Conservation (phyloP, 2,329 filamentous ascomycete species). For the Lecanosticta acicola region DNA sequence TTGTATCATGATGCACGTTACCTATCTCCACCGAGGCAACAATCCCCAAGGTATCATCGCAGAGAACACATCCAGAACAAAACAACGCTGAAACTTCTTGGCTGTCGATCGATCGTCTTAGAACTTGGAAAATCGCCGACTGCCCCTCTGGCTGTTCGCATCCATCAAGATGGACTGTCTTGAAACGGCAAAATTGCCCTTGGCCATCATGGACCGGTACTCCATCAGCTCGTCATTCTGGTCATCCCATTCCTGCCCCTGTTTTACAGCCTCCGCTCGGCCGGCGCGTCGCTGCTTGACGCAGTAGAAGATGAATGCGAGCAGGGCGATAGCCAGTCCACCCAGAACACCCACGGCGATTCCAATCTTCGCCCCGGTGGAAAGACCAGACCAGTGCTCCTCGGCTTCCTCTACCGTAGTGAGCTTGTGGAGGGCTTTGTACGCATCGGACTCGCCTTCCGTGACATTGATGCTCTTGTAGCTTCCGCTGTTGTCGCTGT, state of each 20-base stretch:
- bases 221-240: slow-evolving; percentile 33
- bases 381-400: slow-evolving; percentile 40
- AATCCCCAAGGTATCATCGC: background rate
- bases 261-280: slow-evolving; percentile 43
- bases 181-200: slow-evolving; percentile 25
- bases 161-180: slow-evolving; percentile 17
- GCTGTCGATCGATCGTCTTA: background rate
- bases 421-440: slow-evolving; percentile 35
- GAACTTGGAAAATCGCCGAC: background rate
- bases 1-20: background rate
- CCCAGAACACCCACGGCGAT: slow-evolving; percentile 43
- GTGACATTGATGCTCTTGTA: slow-evolving; percentile 43
- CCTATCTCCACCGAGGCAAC: background rate
- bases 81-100: background rate
- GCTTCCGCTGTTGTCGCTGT: slow-evolving; percentile 36
- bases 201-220: slow-evolving; percentile 27
- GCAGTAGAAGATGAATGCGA: slow-evolving; percentile 41
- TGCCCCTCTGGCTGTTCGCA: slow-evolving; percentile 5
- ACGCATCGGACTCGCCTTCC: slow-evolving; percentile 27
- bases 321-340: slow-evolving; percentile 33
- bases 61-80: background rate
- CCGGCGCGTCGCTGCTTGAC: slow-evolving; percentile 47
- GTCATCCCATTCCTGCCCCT: slow-evolving; percentile 44
- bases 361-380: slow-evolving; percentile 44
- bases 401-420: slow-evolving; percentile 40